phyloP scores from a whole-genome alignment of 352 stramenopile species.

The Pythium sp. region DNA sequence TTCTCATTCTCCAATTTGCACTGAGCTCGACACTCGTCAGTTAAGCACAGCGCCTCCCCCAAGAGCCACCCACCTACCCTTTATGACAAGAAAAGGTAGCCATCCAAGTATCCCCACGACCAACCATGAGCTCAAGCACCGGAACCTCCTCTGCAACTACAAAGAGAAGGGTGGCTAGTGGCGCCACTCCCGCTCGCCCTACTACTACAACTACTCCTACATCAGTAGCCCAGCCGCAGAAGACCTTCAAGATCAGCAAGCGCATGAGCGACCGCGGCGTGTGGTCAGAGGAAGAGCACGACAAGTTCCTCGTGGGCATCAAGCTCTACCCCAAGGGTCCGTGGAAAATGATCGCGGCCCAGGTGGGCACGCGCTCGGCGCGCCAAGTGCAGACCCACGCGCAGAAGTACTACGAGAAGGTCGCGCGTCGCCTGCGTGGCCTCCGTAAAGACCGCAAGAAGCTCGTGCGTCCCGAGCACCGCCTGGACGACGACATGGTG shows the following conservation, averaged over 20 bases:
- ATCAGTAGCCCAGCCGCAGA: not conserved
- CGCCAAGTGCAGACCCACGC: slow-evolving; percentile 65
- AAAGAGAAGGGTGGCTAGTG: not conserved
- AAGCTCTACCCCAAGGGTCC: slow-evolving; percentile 26
- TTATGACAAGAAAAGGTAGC: not conserved
- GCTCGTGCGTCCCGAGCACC: slow-evolving; percentile 50
- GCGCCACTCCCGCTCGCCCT: too few species aligned
- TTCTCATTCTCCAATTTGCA: not conserved
- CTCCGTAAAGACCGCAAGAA: slow-evolving; percentile 56
- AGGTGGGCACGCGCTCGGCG: slow-evolving; percentile 38
- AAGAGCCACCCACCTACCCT: not conserved
- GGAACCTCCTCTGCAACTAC: not conserved
- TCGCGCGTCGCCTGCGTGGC: slow-evolving; percentile 52
- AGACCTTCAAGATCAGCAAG: not conserved
- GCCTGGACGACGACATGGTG: slow-evolving; percentile 46
- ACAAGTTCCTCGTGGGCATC: slow-evolving; percentile 27
- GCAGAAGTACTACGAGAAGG: slow-evolving; percentile 72
- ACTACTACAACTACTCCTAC: too few species aligned
- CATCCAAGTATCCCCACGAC: slow-evolving; percentile 1
- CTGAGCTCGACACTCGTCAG: not conserved
- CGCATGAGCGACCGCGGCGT: slow-evolving; percentile 10
- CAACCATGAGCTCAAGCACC: not conserved
- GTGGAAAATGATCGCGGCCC: slow-evolving; percentile 32
- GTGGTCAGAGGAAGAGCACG: slow-evolving; percentile 34
- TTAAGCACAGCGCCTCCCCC: not conserved